These are phyloP conservation scores for Aspergillus affinis DNA, from an alignment of 495 filamentous ascomycete species.

Conservation along the genomic window DNA sequence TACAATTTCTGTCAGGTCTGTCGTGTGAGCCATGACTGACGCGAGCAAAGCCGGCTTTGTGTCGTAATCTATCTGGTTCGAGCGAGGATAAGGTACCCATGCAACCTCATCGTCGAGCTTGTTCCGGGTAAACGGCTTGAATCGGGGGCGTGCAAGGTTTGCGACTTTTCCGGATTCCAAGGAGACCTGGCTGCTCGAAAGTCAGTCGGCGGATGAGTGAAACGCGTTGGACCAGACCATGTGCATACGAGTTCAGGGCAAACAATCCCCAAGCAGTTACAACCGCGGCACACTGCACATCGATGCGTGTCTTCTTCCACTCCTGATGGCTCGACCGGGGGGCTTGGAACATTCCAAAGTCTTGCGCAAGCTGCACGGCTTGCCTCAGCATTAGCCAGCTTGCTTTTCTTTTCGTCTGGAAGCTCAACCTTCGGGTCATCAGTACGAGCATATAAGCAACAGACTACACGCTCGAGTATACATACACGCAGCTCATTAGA, in stretches of 20 bases:
- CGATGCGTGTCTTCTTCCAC: conserved; percentile 16
- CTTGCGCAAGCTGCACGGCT: conserved; percentile 35
- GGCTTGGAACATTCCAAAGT: conserved; percentile 30
- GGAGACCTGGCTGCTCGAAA: conserved; percentile 31
- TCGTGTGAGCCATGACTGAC: conserved; percentile 26
- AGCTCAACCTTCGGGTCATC: conserved; percentile 30
- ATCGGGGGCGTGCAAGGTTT: conserved; percentile 24
- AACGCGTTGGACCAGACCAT: not conserved
- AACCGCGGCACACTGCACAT: conserved; percentile 24
- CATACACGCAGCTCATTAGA: conserved; percentile 39
- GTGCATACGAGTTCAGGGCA: conserved; percentile 31
- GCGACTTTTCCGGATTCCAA: conserved; percentile 27
- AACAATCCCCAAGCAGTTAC: conserved; percentile 40
- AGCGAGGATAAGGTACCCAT: conserved; percentile 44
- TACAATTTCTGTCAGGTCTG: conserved; percentile 27
- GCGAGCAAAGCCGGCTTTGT: conserved; percentile 34
- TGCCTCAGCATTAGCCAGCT: conserved; percentile 39
- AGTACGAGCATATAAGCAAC: conserved; percentile 8
- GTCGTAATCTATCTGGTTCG: conserved; percentile 29
- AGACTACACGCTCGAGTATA: conserved; percentile 3
- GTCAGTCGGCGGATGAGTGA: conserved; percentile 11
- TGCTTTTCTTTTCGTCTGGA: conserved; percentile 29
- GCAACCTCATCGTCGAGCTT: conserved; percentile 22
- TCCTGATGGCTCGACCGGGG: conserved; percentile 12
- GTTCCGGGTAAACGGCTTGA: conserved; percentile 17